These are phyloP conservation scores for Ilyonectria sp. DNA, from an alignment of 2,329 filamentous ascomycete genomes.

Conservation along the genomic window DNA sequence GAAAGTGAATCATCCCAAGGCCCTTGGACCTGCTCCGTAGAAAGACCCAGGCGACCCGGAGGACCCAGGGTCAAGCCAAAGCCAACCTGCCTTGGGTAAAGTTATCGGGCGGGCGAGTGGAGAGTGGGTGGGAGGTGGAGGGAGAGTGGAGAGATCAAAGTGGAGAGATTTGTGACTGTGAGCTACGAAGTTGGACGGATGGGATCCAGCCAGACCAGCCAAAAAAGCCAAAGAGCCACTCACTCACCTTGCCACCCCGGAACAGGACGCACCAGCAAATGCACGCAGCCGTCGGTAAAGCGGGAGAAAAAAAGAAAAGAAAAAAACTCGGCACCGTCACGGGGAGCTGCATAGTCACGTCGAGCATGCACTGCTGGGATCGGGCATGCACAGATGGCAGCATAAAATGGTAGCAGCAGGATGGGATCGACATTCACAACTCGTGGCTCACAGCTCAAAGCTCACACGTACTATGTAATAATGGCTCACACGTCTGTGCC, in stretches of 20 bases:
- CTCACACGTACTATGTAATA: not conserved
- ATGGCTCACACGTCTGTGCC: not conserved
- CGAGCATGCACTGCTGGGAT: not conserved
- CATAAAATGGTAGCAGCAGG: not conserved
- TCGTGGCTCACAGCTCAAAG: not conserved
- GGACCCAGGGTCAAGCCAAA: constrained; percentile 20
- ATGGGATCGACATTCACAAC: not conserved
- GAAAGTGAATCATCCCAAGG: constrained; percentile 45
- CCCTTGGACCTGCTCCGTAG: constrained; percentile 1
- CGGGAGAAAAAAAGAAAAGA: not conserved
- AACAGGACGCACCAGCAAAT: not conserved
- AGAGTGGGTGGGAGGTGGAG: constrained; percentile 22
- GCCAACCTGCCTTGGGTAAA: constrained; percentile 26
- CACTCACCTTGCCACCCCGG: not conserved
- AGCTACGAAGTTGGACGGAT: constrained; percentile 3
- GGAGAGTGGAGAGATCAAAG: constrained; percentile 26
- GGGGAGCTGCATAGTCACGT: not conserved
- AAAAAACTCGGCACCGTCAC: not conserved
- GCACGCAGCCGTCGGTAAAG: not conserved
- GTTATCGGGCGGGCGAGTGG: constrained; percentile 28
- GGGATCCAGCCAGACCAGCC: not conserved
- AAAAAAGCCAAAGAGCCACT: not conserved
- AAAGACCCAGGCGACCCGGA: not conserved
- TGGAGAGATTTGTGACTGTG: constrained; percentile 27
- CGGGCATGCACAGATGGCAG: not conserved